These are phyloP conservation scores for Ogataea corticis DNA, from an alignment of 805 yeast genomes.

Conservation along the genomic window DNA sequence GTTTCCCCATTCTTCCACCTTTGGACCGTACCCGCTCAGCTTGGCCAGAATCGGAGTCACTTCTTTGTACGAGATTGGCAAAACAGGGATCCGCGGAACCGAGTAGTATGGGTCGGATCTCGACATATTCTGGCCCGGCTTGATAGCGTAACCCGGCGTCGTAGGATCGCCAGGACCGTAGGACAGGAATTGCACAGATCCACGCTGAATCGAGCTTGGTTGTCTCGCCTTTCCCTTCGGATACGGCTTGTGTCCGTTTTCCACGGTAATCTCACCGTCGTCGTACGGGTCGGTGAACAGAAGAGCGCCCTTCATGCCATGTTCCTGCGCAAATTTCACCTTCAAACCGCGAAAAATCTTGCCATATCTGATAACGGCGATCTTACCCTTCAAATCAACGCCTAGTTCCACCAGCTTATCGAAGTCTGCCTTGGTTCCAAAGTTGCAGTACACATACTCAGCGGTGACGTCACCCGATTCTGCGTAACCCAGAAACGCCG, in stretches of 20 bases:
- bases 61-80: conserved; percentile 67
- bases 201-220: conserved; percentile 75
- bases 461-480: conserved; percentile 77
- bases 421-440: conserved; percentile 65
- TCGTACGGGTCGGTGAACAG: conserved; percentile 73
- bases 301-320: conserved; percentile 66
- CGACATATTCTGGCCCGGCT: conserved; percentile 52
- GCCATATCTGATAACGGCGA: conserved; percentile 71
- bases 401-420: conserved; percentile 45
- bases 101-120: conserved; percentile 49
- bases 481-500: conserved; percentile 76
- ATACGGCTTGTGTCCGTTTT: conserved; percentile 62
- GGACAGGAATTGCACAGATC: conserved; percentile 66
- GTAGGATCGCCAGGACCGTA: conserved; percentile 76
- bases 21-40: conserved; percentile 58
- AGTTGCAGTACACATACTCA: conserved; percentile 63
- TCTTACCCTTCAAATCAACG: conserved; percentile 53
- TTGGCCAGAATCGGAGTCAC: conserved; percentile 60
- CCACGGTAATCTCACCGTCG: conserved; percentile 50
- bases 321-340: conserved; percentile 73
- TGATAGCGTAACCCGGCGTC: conserved; percentile 66
- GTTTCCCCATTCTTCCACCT: conserved; percentile 30
- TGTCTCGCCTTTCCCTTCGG: conserved; percentile 79
- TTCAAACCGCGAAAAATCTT: conserved; percentile 69
- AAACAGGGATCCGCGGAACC: conserved; percentile 67